Conservation (phyloP, 352 stramenopile species). For the Pythium grandisporangium region DNA sequence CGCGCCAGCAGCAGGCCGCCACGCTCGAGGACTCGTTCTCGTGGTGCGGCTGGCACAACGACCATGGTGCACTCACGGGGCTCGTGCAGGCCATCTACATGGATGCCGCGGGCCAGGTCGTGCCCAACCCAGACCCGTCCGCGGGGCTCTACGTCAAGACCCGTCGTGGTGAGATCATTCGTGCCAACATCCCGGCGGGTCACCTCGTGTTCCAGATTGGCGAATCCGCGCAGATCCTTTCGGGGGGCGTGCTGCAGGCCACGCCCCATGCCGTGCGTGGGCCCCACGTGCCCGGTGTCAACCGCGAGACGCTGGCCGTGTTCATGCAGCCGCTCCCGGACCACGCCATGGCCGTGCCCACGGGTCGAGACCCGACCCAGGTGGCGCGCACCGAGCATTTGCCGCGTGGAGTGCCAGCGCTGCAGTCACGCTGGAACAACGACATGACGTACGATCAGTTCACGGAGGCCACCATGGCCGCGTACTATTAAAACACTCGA, state of each 20-base stretch:
- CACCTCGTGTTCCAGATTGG: constrained; percentile 94
- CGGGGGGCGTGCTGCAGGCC: constrained; percentile 86
- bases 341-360: constrained; percentile 74
- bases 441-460: constrained; percentile 90
- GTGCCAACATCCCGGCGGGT: constrained; percentile 77
- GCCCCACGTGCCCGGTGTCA: constrained; percentile 59
- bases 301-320: constrained; percentile 92
- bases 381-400: constrained; percentile 66
- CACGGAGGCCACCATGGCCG: constrained; percentile 84
- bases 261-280: constrained; percentile 88
- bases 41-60: constrained; percentile 98
- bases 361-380: constrained; percentile 22
- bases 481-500: constrained; percentile 76
- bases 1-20: constrained; percentile 23
- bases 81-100: constrained; percentile 90
- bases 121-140: constrained; percentile 63
- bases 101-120: constrained; percentile 50
- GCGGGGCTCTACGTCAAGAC: constrained; percentile 93
- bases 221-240: constrained; percentile 94
- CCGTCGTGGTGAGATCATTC: constrained; percentile 81
- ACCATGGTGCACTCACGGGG: constrained; percentile 93
- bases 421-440: constrained; percentile 83
- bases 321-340: constrained; percentile 94
- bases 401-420: constrained; percentile 66
- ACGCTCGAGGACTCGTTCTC: constrained; percentile 79